phyloP scores from a whole-genome alignment of 768 basidiomycete genomes.

The Trametes cinnabarina region DNA sequence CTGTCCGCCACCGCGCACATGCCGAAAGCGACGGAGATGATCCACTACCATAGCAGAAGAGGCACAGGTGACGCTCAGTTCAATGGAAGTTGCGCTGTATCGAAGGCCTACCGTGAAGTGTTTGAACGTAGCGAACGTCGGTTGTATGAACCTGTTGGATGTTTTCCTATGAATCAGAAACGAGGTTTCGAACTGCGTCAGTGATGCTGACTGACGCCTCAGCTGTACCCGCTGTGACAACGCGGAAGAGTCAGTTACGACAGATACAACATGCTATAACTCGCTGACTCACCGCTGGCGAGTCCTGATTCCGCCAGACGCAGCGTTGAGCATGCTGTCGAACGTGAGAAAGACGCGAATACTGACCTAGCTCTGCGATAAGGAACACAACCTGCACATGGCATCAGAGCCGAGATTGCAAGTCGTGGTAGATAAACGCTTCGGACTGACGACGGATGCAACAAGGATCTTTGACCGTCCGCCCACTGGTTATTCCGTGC shows the following conservation, averaged over 20 bases:
- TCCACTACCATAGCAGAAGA: neutral
- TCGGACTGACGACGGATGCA: neutral
- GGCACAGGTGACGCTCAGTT: too few relatives aligned
- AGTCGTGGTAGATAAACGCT: neutral
- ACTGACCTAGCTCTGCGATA: neutral
- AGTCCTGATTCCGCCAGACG: neutral
- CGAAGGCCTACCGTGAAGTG: too few relatives aligned
- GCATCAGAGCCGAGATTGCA: neutral
- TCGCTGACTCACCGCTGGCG: neutral
- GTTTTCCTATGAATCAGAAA: too few relatives aligned
- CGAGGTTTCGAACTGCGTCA: too few relatives aligned
- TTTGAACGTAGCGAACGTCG: too few relatives aligned
- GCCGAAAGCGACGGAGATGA: neutral
- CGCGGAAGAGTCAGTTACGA: too few relatives aligned
- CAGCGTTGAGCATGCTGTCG: neutral
- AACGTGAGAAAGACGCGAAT: neutral
- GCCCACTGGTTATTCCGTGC: neutral
- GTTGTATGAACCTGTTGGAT: too few relatives aligned
- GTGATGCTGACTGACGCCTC: too few relatives aligned
- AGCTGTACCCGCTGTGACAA: too few relatives aligned
- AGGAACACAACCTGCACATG: neutral
- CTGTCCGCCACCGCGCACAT: neutral
- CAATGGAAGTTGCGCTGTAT: too few relatives aligned
- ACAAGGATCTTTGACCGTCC: neutral
- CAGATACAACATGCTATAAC: too few relatives aligned